Evolutionary conservation across 2,329 filamentous ascomycete genomes (phyloP), one percentile per base, ranked within the genome.

Genomic region (Botrytis deweyae): DNA sequence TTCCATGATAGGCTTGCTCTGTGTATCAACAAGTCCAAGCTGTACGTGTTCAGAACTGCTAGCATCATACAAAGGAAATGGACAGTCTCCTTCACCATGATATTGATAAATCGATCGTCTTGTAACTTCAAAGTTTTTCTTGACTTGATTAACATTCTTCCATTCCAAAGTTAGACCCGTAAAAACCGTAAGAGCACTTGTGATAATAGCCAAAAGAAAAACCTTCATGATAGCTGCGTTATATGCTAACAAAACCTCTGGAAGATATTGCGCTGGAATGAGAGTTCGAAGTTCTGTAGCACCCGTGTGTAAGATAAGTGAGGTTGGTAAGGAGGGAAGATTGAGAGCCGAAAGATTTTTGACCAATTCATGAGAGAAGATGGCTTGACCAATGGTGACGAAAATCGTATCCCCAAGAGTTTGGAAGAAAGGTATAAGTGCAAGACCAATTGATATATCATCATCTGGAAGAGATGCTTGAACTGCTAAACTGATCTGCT

Each of bases 151-250:
- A 74, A 89, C 84, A 77, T 81, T 86, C 80, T 85, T 87, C 88
- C 88, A 90, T 80, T 89, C 85, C 74, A 90, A 84, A 22, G 84
- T 83, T 22, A 85, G 76, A 0, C 85, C 83, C 1, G 86, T 86
- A n/a, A 89, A 49, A 10, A 79, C 75, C 1, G 6, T 86, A 14
- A 90, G 73, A 12, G 83, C 83, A 0, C 86, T 84, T 78, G 90
- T 82, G 2, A 85, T 88, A 5, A 87, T 82, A 4, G 83, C 83
- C 9, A 89, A 87, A 76, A 88, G 88, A 78, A 88, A 90, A 0
- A 84, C 84, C 74, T 86, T 81, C 8, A 83, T 84, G 38, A 91
- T 78, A 0, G 87, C 85, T 10, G 79, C 74, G 77, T 90, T 90
- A 81, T 91, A 91, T 0, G 86, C 87, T 0, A 77, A 58, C n/a